A percentile compares a stretch with the other conserved stretches of the same genome.
These are phyloP conservation scores for Pleodorina starrii DNA, from an alignment of 139 green algal species.

Conservation along the genomic window DNA sequence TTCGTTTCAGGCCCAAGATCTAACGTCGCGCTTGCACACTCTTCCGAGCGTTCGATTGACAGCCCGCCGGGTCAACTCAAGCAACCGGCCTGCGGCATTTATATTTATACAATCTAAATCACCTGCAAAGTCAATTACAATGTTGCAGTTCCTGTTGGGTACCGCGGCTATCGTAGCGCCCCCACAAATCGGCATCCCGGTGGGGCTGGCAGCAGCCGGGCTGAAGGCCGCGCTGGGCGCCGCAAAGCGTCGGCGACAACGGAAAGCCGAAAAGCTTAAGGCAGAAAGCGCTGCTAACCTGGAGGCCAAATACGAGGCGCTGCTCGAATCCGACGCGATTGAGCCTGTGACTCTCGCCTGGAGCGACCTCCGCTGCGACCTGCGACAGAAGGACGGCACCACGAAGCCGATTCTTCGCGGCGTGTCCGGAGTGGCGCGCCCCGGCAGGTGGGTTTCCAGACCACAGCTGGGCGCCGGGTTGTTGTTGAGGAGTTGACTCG, in stretches of 20 bases:
- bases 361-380: constrained; percentile 24
- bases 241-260: neutral
- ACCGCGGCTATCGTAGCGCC: constrained; percentile 58
- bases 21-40: no score
- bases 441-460: constrained; percentile 55
- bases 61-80: no score
- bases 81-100: no score
- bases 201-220: neutral
- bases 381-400: constrained; percentile 16
- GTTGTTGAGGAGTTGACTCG: neutral
- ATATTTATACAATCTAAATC: neutral
- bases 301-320: constrained; percentile 15
- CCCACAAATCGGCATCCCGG: constrained; percentile 47
- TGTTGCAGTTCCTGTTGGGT: constrained; percentile 64
- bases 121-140: neutral
- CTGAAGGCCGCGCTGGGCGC: constrained; percentile 38
- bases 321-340: neutral
- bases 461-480: neutral
- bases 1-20: no score
- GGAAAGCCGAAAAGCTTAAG: neutral
- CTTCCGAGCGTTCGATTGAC: no score
- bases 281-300: neutral
- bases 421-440: constrained; percentile 57
- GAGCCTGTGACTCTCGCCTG: constrained; percentile 57
- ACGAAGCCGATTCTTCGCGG: constrained; percentile 56